Base-by-base conservation (phyloP, 768 basidiomycete species). In the Rhodotorula toruloides region DNA sequence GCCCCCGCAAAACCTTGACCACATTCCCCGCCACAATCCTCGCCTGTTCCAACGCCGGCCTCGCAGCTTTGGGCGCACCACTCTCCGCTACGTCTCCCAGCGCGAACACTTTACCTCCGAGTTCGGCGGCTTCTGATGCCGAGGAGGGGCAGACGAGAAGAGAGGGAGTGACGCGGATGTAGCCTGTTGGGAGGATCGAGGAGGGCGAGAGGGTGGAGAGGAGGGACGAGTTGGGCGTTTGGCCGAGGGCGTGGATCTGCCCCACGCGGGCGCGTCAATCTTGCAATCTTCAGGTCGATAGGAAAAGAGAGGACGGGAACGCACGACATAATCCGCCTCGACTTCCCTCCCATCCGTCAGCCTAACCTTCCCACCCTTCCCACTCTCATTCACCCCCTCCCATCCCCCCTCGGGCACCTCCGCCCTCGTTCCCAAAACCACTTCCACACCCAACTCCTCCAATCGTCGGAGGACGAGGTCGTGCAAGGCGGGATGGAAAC, bases 41-140 rank as follows among this genome's bases (percentile, higher is more conserved):
- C 74, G 65, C 81, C 80, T 82, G 80, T 40, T 50, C 16, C 46
- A 54, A 53, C 3, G 61, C 72, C 8, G 71, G 64, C n/a, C 67
- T 29, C 3, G 49, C 86, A 19, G 85, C 85, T 31, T 83, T 81
- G 31, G 83, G 81, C 0, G 85, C 86, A 11, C 84, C 84, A 47
- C 46, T 84, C 73, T 86, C 84, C 1, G 85, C 85, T 1, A 82
- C 80, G 59, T 87, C 86, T 13, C 86, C 86, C 11, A 86, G 76
- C 14, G 81, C 85, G 71, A 86, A 87, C 19, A 87, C 80, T 64
- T 68, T 54, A 10, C 29, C 36, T 3, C n/a, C 43, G 9, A 61
- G 22, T 11, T 8, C 17, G 25, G 47, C 29, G 8, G 19, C 29
- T 40, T 65, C 61, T 7, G 6, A 19, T 1, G 42, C 36, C 14